Percentiles rank a stretch among this genome's conserved stretches.
phyloP scores from a whole-genome alignment of 345 rosid genomes.

The Clarkia xantiana region DNA sequence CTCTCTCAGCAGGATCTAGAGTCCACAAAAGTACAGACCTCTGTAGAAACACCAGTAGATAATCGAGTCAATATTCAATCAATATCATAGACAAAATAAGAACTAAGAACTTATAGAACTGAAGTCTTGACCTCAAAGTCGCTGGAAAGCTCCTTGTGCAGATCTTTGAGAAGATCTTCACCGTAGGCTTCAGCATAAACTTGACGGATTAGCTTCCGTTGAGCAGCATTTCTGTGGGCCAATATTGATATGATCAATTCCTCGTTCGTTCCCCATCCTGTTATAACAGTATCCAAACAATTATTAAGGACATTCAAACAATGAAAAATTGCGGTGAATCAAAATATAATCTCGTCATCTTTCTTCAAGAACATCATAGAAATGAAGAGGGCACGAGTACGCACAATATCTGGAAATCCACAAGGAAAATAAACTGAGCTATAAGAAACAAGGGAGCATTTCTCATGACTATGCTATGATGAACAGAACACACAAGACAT shows the following conservation, averaged over 20 bases:
- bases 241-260: constrained; percentile 54
- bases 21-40: constrained; percentile 56
- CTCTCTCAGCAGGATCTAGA: constrained; percentile 62
- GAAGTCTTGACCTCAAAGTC: constrained; percentile 63
- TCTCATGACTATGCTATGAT: too few species aligned
- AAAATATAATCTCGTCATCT: too few species aligned
- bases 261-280: constrained; percentile 97
- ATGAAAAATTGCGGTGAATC: too few species aligned
- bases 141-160: constrained; percentile 66
- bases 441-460: too few species aligned
- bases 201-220: constrained; percentile 45
- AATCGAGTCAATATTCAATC: constrained; percentile 2
- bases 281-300: background rate
- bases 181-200: constrained; percentile 53
- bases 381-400: too few species aligned
- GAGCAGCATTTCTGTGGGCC: constrained; percentile 69
- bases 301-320: background rate
- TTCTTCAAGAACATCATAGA: too few species aligned
- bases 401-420: too few species aligned
- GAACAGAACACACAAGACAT: too few species aligned
- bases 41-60: constrained; percentile 17
- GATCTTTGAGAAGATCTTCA: constrained; percentile 56
- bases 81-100: background rate
- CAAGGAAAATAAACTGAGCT: too few species aligned
- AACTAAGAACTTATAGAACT: too few species aligned